These are phyloP conservation scores for Huntiella decipiens DNA, from an alignment of 2,329 filamentous ascomycete species.

Conservation along the genomic window DNA sequence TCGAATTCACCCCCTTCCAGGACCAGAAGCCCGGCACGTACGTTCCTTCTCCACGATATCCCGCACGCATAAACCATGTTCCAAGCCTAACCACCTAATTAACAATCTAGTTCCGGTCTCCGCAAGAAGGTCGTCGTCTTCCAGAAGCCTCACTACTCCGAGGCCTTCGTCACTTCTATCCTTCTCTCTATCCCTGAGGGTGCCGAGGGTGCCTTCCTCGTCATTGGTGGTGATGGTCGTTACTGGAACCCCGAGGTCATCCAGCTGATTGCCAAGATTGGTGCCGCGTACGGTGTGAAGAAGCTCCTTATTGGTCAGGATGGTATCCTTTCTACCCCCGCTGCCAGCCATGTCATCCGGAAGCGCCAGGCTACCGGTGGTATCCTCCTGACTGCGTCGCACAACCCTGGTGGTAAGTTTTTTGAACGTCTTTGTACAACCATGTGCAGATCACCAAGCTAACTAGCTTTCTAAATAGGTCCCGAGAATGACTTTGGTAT, in stretches of 20 bases:
- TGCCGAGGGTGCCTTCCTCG: slow-evolving; percentile 68
- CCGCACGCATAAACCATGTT: neutral
- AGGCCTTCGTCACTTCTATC: slow-evolving; percentile 87
- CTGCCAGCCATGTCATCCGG: slow-evolving; percentile 87
- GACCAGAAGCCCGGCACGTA: slow-evolving; percentile 99
- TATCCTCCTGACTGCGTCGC: slow-evolving; percentile 89
- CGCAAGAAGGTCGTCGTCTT: slow-evolving; percentile 98
- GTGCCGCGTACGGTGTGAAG: slow-evolving; percentile 93
- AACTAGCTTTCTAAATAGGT: slow-evolving; percentile 28
- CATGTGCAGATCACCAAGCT: slow-evolving; percentile 1
- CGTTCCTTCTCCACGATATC: slow-evolving; percentile 24
- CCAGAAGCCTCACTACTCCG: slow-evolving; percentile 86
- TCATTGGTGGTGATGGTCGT: slow-evolving; percentile 92
- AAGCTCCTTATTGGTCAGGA: slow-evolving; percentile 93
- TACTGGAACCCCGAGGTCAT: slow-evolving; percentile 96
- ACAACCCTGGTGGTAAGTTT: slow-evolving; percentile 81
- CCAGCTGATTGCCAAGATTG: slow-evolving; percentile 92
- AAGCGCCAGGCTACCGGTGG: slow-evolving; percentile 90
- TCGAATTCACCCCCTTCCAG: slow-evolving; percentile 66
- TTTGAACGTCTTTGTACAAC: slow-evolving; percentile 5
- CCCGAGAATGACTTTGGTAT: slow-evolving; percentile 94
- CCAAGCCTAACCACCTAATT: neutral
- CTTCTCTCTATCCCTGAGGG: slow-evolving; percentile 93
- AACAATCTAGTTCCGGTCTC: slow-evolving; percentile 59
- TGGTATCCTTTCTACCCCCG: slow-evolving; percentile 90